These are phyloP conservation scores for Crithidia sp. DNA, from an alignment of 208 protist genomes.

Conservation along the genomic window DNA sequence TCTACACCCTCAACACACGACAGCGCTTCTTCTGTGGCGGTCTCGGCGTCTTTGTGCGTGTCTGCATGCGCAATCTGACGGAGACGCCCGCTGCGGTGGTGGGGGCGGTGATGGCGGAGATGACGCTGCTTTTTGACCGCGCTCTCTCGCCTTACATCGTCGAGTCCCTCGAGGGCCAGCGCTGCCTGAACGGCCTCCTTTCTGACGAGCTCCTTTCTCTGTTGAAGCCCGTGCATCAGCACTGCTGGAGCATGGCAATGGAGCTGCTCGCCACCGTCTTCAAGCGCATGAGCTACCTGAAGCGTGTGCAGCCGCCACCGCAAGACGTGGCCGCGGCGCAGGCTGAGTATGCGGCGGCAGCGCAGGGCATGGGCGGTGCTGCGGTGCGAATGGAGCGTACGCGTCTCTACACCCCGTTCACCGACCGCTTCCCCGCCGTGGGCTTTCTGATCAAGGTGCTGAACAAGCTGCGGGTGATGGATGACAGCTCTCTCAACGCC, in stretches of 20 bases:
- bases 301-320: conserved; percentile 50
- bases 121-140: conserved; percentile 64
- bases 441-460: conserved; percentile 81
- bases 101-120: conserved; percentile 45
- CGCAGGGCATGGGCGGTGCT: not conserved
- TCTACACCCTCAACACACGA: conserved; percentile 26
- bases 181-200: conserved; percentile 72
- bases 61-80: conserved; percentile 70
- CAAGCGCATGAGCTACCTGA: conserved; percentile 78
- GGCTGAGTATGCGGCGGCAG: conserved; percentile 1
- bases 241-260: conserved; percentile 72
- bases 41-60: conserved; percentile 57
- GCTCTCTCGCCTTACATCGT: conserved; percentile 84
- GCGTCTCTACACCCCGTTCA: conserved; percentile 44
- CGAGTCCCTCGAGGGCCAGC: conserved; percentile 68
- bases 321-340: conserved; percentile 29
- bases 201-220: conserved; percentile 70
- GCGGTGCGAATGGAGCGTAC: conserved; percentile 7
- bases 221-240: conserved; percentile 77
- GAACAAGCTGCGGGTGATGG: conserved; percentile 83
- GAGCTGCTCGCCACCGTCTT: conserved; percentile 69
- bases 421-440: conserved; percentile 66
- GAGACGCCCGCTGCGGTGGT: conserved; percentile 64
- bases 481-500: conserved; percentile 80
- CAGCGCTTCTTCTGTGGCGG: conserved; percentile 48